Evolutionary conservation across 108 stramenopile genomes (phyloP), one percentile per base, ranked within the genome.

Genomic region (Skeletonema grethae): DNA sequence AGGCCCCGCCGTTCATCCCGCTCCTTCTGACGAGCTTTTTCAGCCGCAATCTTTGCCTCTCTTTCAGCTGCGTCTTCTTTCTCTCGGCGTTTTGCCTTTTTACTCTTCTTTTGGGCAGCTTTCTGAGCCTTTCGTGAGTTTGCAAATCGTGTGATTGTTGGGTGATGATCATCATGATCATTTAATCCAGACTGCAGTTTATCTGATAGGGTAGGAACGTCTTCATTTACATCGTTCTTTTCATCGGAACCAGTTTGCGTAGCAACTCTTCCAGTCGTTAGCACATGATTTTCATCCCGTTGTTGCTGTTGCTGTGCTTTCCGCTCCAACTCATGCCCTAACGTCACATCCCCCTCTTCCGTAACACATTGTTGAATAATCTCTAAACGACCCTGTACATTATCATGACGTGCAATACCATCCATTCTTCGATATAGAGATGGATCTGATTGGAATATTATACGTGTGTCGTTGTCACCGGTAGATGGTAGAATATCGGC

Each of bases 51-150:
- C 46, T 73, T 64, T 62, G 70, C 75, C 9, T 68, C 64, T 10
- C 79, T 61, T 76, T 83, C 79, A 15, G 45, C 70, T 10, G 61
- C 48, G 24, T 85, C 87, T 67, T 92, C 88, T 59, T 80, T 85
- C 60, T 87, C 79, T 41, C 92, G 71, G 36, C 92, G 85, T 36
- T 84, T 80, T 4, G 78, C 84, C 61, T 97, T 97, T 69, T 90
- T 90, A 55, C 85, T 88, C 80, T 94, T 92, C 73, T 93, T 94
- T 65, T 90, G 88, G 7, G 81, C 81, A 58, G 92, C 90, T 63
- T 90, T 91, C 63, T 77, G 79, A 11, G 70, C 70, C 64, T 86
- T 75, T 34, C 64, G 67, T 34, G 65, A 50, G 22, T 69, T 63
- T n/a, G 39, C 61, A 20, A 30, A 18, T 18, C 20, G 63, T 30